These are phyloP conservation scores for Neonectria ditissima DNA, from an alignment of 2,329 filamentous ascomycete species.

Conservation along the genomic window DNA sequence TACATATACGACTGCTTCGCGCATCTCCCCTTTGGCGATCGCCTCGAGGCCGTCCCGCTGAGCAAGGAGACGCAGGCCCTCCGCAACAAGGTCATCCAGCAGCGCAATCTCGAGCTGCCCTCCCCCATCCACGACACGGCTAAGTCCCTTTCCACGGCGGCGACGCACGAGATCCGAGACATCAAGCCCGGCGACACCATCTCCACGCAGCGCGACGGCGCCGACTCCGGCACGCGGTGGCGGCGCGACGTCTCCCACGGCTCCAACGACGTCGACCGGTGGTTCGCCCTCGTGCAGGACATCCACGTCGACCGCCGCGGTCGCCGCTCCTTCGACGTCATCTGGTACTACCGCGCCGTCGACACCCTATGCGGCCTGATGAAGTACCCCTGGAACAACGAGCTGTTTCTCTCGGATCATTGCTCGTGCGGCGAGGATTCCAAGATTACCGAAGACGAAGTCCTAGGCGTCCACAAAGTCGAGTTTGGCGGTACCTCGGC, in stretches of 20 bases:
- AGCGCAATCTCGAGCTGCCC: slow-evolving; percentile 45
- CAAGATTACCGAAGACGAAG: slow-evolving; percentile 64
- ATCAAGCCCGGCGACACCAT: slow-evolving; percentile 63
- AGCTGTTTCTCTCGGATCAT: slow-evolving; percentile 81
- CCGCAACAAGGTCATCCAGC: slow-evolving; percentile 44
- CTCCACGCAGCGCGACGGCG: slow-evolving; percentile 58
- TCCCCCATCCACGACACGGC: slow-evolving; percentile 36
- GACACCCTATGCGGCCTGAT: slow-evolving; percentile 78
- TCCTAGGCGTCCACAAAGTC: slow-evolving; percentile 69
- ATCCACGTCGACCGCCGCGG: slow-evolving; percentile 55
- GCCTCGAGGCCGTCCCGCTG: slow-evolving; percentile 57
- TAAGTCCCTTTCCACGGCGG: slow-evolving; percentile 38
- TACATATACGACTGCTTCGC: slow-evolving; percentile 75
- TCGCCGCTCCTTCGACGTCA: slow-evolving; percentile 66
- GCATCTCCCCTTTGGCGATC: slow-evolving; percentile 68
- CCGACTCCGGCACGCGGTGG: slow-evolving; percentile 67
- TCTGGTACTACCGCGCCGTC: slow-evolving; percentile 79
- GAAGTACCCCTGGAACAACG: slow-evolving; percentile 76
- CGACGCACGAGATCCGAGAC: slow-evolving; percentile 40
- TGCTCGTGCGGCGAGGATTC: slow-evolving; percentile 72
- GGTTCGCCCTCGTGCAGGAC: slow-evolving; percentile 78
- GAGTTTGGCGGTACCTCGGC: slow-evolving; percentile 66
- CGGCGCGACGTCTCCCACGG: slow-evolving; percentile 59
- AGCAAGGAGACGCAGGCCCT: slow-evolving; percentile 44
- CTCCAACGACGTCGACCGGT: slow-evolving; percentile 62